Percentiles rank a stretch among this genome's conserved stretches.
These are phyloP conservation scores for Caulochytrium protostelioides DNA, from an alignment of 371 early-diverging fungal species.

Conservation along the genomic window DNA sequence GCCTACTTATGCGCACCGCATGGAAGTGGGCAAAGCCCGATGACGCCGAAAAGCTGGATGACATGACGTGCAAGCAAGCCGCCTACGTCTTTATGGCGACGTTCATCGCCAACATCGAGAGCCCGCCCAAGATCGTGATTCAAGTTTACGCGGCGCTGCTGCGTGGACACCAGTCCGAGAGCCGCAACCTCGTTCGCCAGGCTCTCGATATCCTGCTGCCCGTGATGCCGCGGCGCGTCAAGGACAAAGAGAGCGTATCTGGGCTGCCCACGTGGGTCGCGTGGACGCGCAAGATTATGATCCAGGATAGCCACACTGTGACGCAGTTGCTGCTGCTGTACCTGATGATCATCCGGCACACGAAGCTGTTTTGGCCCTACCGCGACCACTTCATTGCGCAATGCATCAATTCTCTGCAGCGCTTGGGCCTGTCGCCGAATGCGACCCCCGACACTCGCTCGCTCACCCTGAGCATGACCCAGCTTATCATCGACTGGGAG, in stretches of 20 bases:
- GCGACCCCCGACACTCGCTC: conserved; percentile 66
- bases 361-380: conserved; percentile 65
- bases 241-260: conserved; percentile 3
- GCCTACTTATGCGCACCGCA: conserved; percentile 82
- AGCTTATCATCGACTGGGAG: conserved; percentile 81
- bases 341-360: conserved; percentile 69
- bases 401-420: conserved; percentile 59
- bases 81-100: conserved; percentile 77
- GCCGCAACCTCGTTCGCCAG: conserved; percentile 61
- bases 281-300: conserved; percentile 61
- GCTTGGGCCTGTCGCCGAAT: conserved; percentile 60
- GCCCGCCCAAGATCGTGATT: conserved; percentile 71
- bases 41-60: conserved; percentile 63
- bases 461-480: conserved; percentile 72
- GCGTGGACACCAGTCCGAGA: conserved; percentile 66
- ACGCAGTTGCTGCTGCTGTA: conserved; percentile 72
- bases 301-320: conserved; percentile 73
- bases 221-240: conserved; percentile 51
- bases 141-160: conserved; percentile 77
- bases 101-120: conserved; percentile 77
- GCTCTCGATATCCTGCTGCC: conserved; percentile 82
- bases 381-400: conserved; percentile 73
- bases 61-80: conserved; percentile 79
- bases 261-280: conserved; percentile 70
- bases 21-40: conserved; percentile 76